A percentile compares a stretch with the other conserved stretches of the same genome.
phyloP scores from a whole-genome alignment of 371 early-diverging fungal species.

The Mucor lusitanicus region DNA sequence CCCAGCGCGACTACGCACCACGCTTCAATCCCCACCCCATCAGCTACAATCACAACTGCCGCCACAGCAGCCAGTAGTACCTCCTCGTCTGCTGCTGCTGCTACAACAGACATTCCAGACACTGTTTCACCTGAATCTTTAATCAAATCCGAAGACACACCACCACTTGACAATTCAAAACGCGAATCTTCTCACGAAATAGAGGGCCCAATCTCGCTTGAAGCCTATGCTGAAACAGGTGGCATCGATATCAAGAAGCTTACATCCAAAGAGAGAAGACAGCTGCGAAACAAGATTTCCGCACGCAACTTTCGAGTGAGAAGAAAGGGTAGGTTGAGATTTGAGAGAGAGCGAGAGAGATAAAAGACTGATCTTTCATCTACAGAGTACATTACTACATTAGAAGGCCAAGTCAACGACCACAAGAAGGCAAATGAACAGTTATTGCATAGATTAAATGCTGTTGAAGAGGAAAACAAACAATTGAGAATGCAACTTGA shows the following conservation, averaged over 20 bases:
- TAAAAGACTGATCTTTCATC: neutral
- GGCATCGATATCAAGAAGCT: constrained; percentile 48
- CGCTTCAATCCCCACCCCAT: neutral
- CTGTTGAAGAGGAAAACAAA: constrained; percentile 56
- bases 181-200: constrained; percentile 11
- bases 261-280: constrained; percentile 31
- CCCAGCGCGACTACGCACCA: too few species aligned
- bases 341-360: neutral
- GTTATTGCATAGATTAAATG: constrained; percentile 39
- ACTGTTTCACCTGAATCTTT: constrained; percentile 29
- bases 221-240: constrained; percentile 26
- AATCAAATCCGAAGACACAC: constrained; percentile 11
- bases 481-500: constrained; percentile 53
- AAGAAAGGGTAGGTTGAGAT: constrained; percentile 30
- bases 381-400: constrained; percentile 68
- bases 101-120: constrained; percentile 4
- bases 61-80: too few species aligned
- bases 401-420: constrained; percentile 54
- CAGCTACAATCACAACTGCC: neutral
- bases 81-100: neutral
- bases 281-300: constrained; percentile 36
- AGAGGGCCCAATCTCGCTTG: constrained; percentile 23
- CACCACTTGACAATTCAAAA: neutral
- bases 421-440: constrained; percentile 57
- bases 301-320: constrained; percentile 37